Evolutionary conservation across 2,329 filamentous ascomycete species (phyloP), one percentile per base, ranked within the genome.

Genomic region (Incumbomyces delicatus): DNA sequence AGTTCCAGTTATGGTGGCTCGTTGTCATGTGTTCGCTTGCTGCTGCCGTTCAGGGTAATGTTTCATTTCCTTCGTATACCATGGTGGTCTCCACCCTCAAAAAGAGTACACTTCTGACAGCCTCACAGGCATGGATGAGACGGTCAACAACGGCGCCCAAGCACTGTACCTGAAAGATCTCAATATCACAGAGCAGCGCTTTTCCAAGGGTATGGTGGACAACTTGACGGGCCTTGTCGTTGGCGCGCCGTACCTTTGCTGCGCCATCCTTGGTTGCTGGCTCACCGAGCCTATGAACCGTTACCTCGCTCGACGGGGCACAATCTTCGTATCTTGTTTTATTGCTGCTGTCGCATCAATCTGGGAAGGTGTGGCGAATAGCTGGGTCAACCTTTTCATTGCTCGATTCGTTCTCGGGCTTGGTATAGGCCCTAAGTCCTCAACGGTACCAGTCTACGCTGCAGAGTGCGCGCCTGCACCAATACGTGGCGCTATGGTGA

Each of bases 241-340:
- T 45, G 55, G 63, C 34, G 61, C 70, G 1, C 49, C 50, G 33
- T 81, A 82, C 53, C 71, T 86, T 18, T 78, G 78, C 64, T 86
- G 80, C 53, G 80, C 81, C 2, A 64, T 85, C 36, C 62, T 83
- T 29, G 58, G 58, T 41, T 57, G 57, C n/a, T 61, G 57, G 57
- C 43, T 55, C 8, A 56, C 57, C n/a, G 60, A 61, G 44, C 60
- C 60, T 13, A 37, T 57, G 27, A 61, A 61, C 47, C 50, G 54
- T 32, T 58, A 55, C 36, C 43, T 61, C 5, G 60, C 58, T 12
- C 57, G 60, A 30, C 54, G 60, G 7, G 58, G 59, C 6, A 54
- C 53, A 7, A 60, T 61, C 33, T 61, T 62, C 38, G 38, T 57
- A 17, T 56, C 59, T 11, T 64, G 62, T 3, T 49, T 66, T 29